phyloP scores from a whole-genome alignment of 1,139 yeast genomes.

The Kluyveromyces sp. region DNA sequence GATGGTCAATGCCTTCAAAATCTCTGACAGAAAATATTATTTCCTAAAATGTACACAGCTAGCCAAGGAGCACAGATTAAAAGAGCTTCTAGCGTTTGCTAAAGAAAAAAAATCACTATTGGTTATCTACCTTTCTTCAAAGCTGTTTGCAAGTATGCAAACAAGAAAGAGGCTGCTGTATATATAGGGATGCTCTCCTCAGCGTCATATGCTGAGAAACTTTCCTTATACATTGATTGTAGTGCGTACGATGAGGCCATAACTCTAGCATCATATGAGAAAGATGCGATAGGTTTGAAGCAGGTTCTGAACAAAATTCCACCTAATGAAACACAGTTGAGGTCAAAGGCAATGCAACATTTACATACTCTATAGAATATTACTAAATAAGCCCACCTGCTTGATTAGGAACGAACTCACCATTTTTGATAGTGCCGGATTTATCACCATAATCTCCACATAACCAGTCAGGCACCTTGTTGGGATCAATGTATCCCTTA shows the following conservation, averaged over 20 bases:
- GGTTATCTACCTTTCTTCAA: slow-evolving; percentile 58
- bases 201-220: slow-evolving; percentile 19
- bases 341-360: slow-evolving; percentile 17
- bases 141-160: slow-evolving; percentile 16
- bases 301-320: slow-evolving; percentile 20
- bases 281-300: slow-evolving; percentile 19
- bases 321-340: slow-evolving; percentile 23
- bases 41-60: slow-evolving; percentile 51
- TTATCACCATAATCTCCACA: slow-evolving; percentile 65
- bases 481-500: slow-evolving; percentile 44
- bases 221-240: slow-evolving; percentile 23
- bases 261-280: slow-evolving; percentile 23
- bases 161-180: slow-evolving; percentile 23
- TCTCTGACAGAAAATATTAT: slow-evolving; percentile 59
- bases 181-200: slow-evolving; percentile 23
- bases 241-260: slow-evolving; percentile 22
- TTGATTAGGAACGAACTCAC: slow-evolving; percentile 28
- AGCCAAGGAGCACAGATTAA: slow-evolving; percentile 49
- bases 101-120: slow-evolving; percentile 51
- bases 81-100: slow-evolving; percentile 46
- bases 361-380: slow-evolving; percentile 13
- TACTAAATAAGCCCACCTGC: slow-evolving; percentile 8
- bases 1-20: slow-evolving; percentile 52
- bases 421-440: slow-evolving; percentile 43
- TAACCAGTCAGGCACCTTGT: slow-evolving; percentile 61